A percentile compares a stretch with the other conserved stretches of the same genome.
phyloP scores from a whole-genome alignment of 306 rosid genomes.

The Cucurbita moschata region DNA sequence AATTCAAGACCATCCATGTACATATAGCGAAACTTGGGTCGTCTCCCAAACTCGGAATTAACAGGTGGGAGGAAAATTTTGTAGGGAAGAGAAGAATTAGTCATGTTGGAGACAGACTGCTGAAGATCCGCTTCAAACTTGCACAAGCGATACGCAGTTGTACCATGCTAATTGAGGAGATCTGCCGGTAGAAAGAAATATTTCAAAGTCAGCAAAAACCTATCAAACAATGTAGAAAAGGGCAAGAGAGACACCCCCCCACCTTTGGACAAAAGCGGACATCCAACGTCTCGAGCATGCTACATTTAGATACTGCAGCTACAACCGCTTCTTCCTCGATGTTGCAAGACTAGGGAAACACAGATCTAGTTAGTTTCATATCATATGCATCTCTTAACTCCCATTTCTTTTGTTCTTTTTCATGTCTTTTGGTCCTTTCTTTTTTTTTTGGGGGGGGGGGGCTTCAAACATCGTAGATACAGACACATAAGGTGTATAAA shows the following conservation, averaged over 20 bases:
- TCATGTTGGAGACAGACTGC: constrained; percentile 60
- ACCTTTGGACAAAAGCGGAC: constrained; percentile 96
- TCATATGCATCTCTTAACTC: neutral
- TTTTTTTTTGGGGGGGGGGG: too few species aligned
- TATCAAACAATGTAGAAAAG: neutral
- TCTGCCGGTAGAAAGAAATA: constrained; percentile 17
- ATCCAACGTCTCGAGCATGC: constrained; percentile 91
- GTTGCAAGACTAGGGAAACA: constrained; percentile 59
- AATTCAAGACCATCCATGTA: constrained; percentile 5
- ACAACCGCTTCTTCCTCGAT: constrained; percentile 69
- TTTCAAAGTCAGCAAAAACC: neutral
- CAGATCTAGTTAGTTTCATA: neutral
- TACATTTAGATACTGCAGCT: constrained; percentile 72
- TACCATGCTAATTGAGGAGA: constrained; percentile 57
- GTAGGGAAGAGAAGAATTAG: neutral
- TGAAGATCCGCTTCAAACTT: constrained; percentile 91
- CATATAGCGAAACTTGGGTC: neutral
- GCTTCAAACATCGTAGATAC: too few species aligned
- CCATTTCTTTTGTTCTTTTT: neutral
- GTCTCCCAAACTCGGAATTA: neutral
- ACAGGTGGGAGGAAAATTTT: neutral
- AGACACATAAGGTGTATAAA: neutral
- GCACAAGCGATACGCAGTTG: constrained; percentile 51
- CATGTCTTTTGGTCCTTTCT: too few species aligned
- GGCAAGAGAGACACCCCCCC: neutral